Base-by-base conservation (phyloP, 2,329 filamentous ascomycete species). In the Penicillium sp. region DNA sequence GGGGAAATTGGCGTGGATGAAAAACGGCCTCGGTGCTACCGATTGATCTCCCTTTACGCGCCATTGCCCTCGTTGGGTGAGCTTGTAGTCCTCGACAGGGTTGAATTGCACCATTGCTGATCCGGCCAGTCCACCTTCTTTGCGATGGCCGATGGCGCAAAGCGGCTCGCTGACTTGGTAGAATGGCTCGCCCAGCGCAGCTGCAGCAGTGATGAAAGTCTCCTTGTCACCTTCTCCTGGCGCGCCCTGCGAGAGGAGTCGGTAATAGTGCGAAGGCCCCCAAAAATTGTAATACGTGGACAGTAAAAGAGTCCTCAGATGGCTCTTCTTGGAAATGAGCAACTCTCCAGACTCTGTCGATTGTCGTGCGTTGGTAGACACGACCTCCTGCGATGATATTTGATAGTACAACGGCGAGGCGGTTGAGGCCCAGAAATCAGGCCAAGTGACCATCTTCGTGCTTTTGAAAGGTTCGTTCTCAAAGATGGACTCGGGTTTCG, bases 241-340 rank as follows among this genome's bases (percentile, higher is more conserved):
- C 4, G 67, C 72, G 4, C 49, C 52, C 33, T 54, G 52, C 4
- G 46, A 78, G 61, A 54, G 37, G 9, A 54, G 52, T 1, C 68
- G 69, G 54, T 78, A 80, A 62, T 75, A 80, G 58, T 71, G 69
- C 13, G 65, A 60, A 2, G 76, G 75, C 1, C 77, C 77, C 60
- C 76, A 75, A 59, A 74, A 73, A 65, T 79, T 79, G 67, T 79
- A 80, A 61, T 79, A 79, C 0, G 72, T 64, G 36, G 74, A 72
- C 27, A 80, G 70, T 12, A 79, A 59, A 1, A 79, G 64, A 28
- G 71, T 72, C 32, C 68, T 64, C 7, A 66, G 63, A 49, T 79
- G 77, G 1, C 65, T 67, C 9, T 62, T 64, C 52, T 79, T 79
- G 55, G 74, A 72, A 47, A 74, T 68, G 7, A 76, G 55, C 6